Evolutionary conservation across 2,329 filamentous ascomycete species (phyloP), one percentile per base, ranked within the genome.

Genomic region (Fusarium humuli): DNA sequence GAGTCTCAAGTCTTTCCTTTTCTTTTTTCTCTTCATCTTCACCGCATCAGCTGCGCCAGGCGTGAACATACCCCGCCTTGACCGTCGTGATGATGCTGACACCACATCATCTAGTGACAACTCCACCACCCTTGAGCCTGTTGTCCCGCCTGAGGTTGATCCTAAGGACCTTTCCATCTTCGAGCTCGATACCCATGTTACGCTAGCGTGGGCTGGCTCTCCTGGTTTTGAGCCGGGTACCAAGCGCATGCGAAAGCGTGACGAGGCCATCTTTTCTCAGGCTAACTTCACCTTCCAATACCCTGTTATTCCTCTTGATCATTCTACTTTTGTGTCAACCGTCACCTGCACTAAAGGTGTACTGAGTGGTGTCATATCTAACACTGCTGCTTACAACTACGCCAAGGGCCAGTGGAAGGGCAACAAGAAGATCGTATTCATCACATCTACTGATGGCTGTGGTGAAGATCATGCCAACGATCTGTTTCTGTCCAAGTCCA

Each of bases 261-360:
- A 69, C 14, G 42, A 55, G 5, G 57, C 25, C 5, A 32, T 59
- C 16, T 57, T 70, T 10, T 49, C 65, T 0, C 65, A 66, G 4
- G 54, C 57, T 27, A 70, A 70, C 57, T 70, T 70, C 12, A 70
- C 65, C 0, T 69, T 69, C 10, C 13, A 2, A 14, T 62, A 69
- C 9, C 67, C 67, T 6, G 23, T 56, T 5, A 22, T 70, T 2
- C 57, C 67, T 1, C 67, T 70, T 20, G 67, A 70, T 3, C 65
- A 70, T 5, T 69, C 67, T 0, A 25, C 27, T 3, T 69, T 40
- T 25, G 18, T 70, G 0, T 49, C 61, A 0, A 40, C 20, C 1
- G 37, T 70, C 3, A 40, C 65, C 2, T 70, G 65, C 2, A 22
- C 13, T 6, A 29, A 40, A 1, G 64, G 50, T 1, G 10, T 6